phyloP scores from a whole-genome alignment of 129 eudicot species.

The Apium graveolens region DNA sequence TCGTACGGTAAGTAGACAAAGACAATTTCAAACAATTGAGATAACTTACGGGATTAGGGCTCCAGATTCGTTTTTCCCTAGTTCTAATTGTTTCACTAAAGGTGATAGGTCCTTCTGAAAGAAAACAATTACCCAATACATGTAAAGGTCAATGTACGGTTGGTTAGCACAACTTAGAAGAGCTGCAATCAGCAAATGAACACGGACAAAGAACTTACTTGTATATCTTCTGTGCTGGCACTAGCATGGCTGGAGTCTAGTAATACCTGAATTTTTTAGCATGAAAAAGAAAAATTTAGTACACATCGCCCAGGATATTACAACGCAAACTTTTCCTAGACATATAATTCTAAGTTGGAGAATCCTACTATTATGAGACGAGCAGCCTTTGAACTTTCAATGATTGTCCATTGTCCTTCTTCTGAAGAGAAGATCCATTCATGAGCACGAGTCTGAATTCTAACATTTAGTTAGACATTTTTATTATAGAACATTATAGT shows the following conservation, averaged over 20 bases:
- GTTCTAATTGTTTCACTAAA: slow-evolving; percentile 72
- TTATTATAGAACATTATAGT: slow-evolving; percentile 2
- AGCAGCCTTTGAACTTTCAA: slow-evolving; percentile 87
- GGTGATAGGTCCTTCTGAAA: slow-evolving; percentile 92
- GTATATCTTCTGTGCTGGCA: slow-evolving; percentile 66
- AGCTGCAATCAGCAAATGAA: slow-evolving; percentile 12
- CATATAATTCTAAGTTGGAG: background rate
- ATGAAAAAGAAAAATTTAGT: background rate
- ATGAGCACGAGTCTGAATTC: slow-evolving; percentile 71
- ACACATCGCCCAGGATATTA: background rate
- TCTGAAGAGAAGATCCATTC: slow-evolving; percentile 94
- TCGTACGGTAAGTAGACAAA: background rate
- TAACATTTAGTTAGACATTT: slow-evolving; percentile 36
- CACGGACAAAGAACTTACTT: slow-evolving; percentile 29
- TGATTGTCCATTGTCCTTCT: slow-evolving; percentile 96
- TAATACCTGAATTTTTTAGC: slow-evolving; percentile 40
- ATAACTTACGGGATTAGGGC: slow-evolving; percentile 76
- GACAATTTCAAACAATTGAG: background rate
- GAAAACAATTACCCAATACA: background rate
- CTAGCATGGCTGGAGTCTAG: slow-evolving; percentile 55
- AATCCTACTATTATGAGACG: slow-evolving; percentile 70
- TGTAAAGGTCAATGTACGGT: slow-evolving; percentile 7
- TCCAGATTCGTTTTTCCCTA: slow-evolving; percentile 37
- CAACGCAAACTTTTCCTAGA: background rate
- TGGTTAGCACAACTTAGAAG: slow-evolving; percentile 10